Evolutionary conservation across 768 basidiomycete species (phyloP), one percentile per base, ranked within the genome.

Genomic region (Naganishia friedmannii): DNA sequence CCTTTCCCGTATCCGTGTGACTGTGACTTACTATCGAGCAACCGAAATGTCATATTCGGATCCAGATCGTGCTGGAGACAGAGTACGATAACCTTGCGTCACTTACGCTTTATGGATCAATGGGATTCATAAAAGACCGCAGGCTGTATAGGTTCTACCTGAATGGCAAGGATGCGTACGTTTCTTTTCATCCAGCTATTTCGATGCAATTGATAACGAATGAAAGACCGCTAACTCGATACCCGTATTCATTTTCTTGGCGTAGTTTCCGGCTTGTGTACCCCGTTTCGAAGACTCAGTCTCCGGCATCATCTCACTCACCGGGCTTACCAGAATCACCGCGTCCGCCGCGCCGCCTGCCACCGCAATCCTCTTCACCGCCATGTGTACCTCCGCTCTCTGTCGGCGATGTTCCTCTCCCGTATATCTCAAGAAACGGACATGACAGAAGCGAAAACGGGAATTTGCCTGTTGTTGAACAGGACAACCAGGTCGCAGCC

Each of bases 111-210:
- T 98, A 98, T 82, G 90, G 90, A 71, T 88, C 89, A 8, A 85
- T 98, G 53, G 96, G 96, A 0, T 99, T 99, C 82, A 90, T 97
- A 29, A 88, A 92, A 51, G 94, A 97, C 83, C 98, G 98, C 79
- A 88, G 94, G 4, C 85, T 99, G 21, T 88, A 89, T 78, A 87
- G 96, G 0, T 99, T 98, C 82, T 98, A 99, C 77, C 86, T 98
- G 74, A 99, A 96, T 78, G 92, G 92, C 55, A 97, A 97, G 82
- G 93, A 98, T 78, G 94, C 94, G 0, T 96, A 65, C 72, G 80
- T 78, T 42, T 2, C 21, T 2, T 10, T 54, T 28, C 28, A 23
- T 23, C 17, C 53, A 29, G 53, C n/a, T 26, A 6, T 8, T 53
- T 1, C 53, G 3, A 6, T 53, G 53, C 15, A 23, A 26, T 5